phyloP scores from a whole-genome alignment of 2,329 filamentous ascomycete genomes.

The Venturiaceae sp. region DNA sequence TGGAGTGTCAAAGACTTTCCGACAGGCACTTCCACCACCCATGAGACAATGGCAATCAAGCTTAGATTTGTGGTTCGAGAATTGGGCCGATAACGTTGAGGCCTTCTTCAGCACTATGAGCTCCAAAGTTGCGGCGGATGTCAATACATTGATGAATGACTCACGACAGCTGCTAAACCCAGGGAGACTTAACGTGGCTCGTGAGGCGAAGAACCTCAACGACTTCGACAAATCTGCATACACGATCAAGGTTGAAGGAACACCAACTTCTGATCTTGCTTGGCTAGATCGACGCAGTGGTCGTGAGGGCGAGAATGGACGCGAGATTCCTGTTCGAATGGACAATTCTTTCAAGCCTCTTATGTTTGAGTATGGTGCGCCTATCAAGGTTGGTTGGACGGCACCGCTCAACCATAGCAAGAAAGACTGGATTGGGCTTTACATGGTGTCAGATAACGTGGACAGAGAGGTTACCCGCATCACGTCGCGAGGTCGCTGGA shows the following conservation, averaged over 20 bases:
- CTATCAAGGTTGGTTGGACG: conserved; percentile 83
- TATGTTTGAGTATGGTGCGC: conserved; percentile 79
- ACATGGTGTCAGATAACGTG: conserved; percentile 89
- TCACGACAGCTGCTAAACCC: conserved; percentile 84
- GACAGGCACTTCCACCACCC: conserved; percentile 72
- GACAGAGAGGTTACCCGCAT: conserved; percentile 78
- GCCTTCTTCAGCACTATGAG: conserved; percentile 79
- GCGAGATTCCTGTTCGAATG: conserved; percentile 52
- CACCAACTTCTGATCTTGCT: conserved; percentile 36
- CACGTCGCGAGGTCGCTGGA: conserved; percentile 80
- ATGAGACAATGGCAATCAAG: conserved; percentile 77
- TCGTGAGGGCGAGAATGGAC: conserved; percentile 62
- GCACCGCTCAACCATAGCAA: conserved; percentile 81
- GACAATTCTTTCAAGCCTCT: conserved; percentile 66
- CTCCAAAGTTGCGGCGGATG: conserved; percentile 76
- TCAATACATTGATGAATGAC: conserved; percentile 80
- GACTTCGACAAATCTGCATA: conserved; percentile 75
- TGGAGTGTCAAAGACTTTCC: conserved; percentile 84
- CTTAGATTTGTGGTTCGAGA: conserved; percentile 78
- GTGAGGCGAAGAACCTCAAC: conserved; percentile 68
- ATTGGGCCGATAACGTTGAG: conserved; percentile 81
- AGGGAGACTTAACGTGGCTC: conserved; percentile 72
- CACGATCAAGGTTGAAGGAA: conserved; percentile 63
- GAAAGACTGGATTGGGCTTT: conserved; percentile 92
- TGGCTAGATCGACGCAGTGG: conserved; percentile 54